phyloP scores from a whole-genome alignment of 2,329 filamentous ascomycete genomes.

The Coniochaeta sp. region DNA sequence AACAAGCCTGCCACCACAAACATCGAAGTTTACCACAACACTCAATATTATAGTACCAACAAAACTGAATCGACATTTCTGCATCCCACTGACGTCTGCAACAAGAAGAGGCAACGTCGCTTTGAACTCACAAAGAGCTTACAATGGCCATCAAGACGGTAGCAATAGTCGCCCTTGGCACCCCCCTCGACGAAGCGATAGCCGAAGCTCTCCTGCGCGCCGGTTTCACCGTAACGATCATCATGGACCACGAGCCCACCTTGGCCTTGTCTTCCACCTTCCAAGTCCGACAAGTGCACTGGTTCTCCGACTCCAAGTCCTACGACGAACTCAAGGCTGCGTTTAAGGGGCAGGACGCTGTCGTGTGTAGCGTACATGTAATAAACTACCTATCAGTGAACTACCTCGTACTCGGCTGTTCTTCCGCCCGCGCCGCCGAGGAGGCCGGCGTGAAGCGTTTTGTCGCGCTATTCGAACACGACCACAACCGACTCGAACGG shows the following conservation, averaged over 20 bases:
- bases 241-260: constrained; percentile 38
- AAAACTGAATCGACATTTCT: no score
- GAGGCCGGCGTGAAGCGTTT: constrained; percentile 50
- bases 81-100: no score
- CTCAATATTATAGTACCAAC: no score
- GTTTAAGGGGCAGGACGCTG: constrained; percentile 46
- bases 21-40: no score
- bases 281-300: constrained; percentile 33
- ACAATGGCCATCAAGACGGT: constrained; percentile 21
- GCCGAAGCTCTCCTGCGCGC: constrained; percentile 20
- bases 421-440: constrained; percentile 34
- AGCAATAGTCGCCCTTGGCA: constrained; percentile 25
- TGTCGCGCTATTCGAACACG: constrained; percentile 44
- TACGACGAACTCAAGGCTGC: constrained; percentile 34
- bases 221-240: constrained; percentile 41
- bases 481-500: constrained; percentile 12
- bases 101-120: no score
- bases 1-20: no score
- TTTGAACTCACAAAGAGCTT: no score
- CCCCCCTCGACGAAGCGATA: constrained; percentile 22
- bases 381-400: no score
- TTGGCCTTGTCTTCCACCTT: constrained; percentile 26
- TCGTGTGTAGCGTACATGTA: no score
- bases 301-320: constrained; percentile 38
- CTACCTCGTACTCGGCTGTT: no score